A percentile compares a stretch with the other conserved stretches of the same genome.
These are phyloP conservation scores for Gossypium arboreum DNA, from an alignment of 345 rosid genomes.

Conservation along the genomic window DNA sequence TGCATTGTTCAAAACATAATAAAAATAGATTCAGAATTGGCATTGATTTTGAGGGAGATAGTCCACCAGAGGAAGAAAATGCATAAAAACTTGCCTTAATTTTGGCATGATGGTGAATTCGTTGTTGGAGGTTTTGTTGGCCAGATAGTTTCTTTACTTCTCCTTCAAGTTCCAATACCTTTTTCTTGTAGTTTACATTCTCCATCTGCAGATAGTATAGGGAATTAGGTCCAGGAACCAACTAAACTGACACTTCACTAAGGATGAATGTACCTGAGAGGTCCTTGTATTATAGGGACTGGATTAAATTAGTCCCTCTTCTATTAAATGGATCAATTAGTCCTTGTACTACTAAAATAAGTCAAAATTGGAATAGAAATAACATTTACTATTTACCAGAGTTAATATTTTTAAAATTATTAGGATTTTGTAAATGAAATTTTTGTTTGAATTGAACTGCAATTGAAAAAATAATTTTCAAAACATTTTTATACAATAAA, in stretches of 20 bases:
- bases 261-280: no score
- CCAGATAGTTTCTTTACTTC: slow-evolving; percentile 75
- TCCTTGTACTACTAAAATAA: no score
- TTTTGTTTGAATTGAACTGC: no score
- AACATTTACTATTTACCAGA: no score
- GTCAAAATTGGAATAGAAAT: no score
- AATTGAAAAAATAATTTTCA: no score
- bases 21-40: neutral
- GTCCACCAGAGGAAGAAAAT: neutral
- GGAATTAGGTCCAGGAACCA: neutral
- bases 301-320: no score
- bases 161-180: slow-evolving; percentile 65
- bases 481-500: no score
- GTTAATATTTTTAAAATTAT: no score
- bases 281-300: no score
- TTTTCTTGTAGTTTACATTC: slow-evolving; percentile 59
- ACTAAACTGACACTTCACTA: neutral
- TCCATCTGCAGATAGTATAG: slow-evolving; percentile 45
- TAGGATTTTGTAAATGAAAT: no score
- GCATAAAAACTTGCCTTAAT: slow-evolving; percentile 60
- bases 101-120: slow-evolving; percentile 87
- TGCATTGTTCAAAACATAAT: slow-evolving; percentile 15
- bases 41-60: neutral
- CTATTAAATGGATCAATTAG: no score
- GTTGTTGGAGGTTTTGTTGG: slow-evolving; percentile 85